A percentile compares a stretch with the other conserved stretches of the same genome.
Conservation (phyloP, 306 rosid species). For the Mimosa bimucronata region DNA sequence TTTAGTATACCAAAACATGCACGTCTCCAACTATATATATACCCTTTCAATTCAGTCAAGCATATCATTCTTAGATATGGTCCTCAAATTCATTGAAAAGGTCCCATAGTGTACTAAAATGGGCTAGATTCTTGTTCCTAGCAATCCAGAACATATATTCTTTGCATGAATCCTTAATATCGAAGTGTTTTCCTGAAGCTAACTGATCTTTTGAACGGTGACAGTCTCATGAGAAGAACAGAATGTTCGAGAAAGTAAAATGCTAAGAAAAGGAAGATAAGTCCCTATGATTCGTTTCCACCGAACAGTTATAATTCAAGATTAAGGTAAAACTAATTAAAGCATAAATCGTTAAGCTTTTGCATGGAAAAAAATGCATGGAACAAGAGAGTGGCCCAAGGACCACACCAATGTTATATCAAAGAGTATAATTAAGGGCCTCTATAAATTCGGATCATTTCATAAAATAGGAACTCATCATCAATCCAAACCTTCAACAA, state of each 20-base stretch:
- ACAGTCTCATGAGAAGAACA: not conserved
- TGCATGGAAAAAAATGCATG: too few relatives aligned
- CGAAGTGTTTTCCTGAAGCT: slow-evolving; percentile 6
- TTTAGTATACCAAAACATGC: too few relatives aligned
- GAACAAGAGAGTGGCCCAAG: too few relatives aligned
- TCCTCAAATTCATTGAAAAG: not conserved
- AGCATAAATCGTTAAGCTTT: too few relatives aligned
- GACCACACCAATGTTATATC: too few relatives aligned
- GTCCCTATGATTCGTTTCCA: not conserved
- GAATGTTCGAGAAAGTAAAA: not conserved
- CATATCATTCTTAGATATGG: not conserved
- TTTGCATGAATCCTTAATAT: not conserved
- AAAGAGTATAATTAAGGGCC: too few relatives aligned
- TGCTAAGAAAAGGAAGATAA: not conserved
- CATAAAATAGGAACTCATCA: too few relatives aligned
- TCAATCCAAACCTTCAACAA: too few relatives aligned
- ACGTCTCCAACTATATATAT: too few relatives aligned
- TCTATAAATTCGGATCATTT: too few relatives aligned
- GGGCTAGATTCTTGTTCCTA: not conserved
- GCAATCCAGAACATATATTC: not conserved
- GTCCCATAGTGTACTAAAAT: not conserved
- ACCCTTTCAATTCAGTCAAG: not conserved
- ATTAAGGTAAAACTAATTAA: too few relatives aligned
- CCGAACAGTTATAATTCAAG: not conserved
- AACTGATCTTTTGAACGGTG: not conserved